A percentile compares a stretch with the other conserved stretches of the same genome.
phyloP scores from a whole-genome alignment of 495 filamentous ascomycete genomes.

The Endocarpon pusillum region DNA sequence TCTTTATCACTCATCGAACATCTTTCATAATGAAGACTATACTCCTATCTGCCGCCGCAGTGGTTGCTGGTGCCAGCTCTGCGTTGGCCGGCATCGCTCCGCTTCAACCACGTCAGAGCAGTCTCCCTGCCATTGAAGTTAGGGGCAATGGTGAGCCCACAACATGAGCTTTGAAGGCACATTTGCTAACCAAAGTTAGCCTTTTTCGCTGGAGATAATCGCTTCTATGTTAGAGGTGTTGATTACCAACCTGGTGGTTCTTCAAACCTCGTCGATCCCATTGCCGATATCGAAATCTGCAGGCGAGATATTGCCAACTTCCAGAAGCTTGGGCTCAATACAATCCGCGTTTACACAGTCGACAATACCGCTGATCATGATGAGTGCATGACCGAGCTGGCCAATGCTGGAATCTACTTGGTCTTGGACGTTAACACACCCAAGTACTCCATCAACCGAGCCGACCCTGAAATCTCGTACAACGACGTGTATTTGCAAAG shows the following conservation, averaged over 20 bases:
- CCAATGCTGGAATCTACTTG: conserved; percentile 78
- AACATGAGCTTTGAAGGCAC: neutral
- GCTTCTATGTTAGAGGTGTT: conserved; percentile 89
- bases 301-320: conserved; percentile 72
- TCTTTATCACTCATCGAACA: neutral
- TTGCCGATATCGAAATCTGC: conserved; percentile 54
- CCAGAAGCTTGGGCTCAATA: conserved; percentile 75
- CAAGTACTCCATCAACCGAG: conserved; percentile 70
- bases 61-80: conserved; percentile 10
- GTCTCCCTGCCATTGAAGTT: conserved; percentile 23
- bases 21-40: conserved; percentile 9
- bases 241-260: conserved; percentile 93
- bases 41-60: conserved; percentile 10
- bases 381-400: conserved; percentile 67
- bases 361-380: conserved; percentile 77
- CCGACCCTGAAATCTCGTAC: conserved; percentile 60
- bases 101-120: no score
- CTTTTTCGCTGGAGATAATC: conserved; percentile 66
- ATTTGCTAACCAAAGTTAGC: conserved; percentile 30
- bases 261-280: conserved; percentile 59
- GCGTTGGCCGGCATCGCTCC: conserved; percentile 7
- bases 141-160: conserved; percentile 26
- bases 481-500: conserved; percentile 84
- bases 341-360: conserved; percentile 80
- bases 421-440: conserved; percentile 72